Conservation (phyloP, 2,329 filamentous ascomycete species). For the Botrytis galanthina region DNA sequence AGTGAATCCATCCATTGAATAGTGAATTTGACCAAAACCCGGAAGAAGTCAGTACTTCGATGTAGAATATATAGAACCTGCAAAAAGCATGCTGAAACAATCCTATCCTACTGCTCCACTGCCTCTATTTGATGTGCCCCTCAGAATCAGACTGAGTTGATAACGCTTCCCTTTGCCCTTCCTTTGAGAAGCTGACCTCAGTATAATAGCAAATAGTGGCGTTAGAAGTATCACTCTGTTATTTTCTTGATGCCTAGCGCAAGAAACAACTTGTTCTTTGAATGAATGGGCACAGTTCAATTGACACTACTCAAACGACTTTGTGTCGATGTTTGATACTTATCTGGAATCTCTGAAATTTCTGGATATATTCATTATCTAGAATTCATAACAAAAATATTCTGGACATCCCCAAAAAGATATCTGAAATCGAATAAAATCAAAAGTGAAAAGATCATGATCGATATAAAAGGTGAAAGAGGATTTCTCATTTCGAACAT, state of each 20-base stretch:
- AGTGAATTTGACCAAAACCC: neutral
- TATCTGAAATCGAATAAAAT: no score
- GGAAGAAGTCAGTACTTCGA: neutral
- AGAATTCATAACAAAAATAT: neutral
- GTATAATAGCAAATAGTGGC: neutral
- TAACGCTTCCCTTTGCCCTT: neutral
- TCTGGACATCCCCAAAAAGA: neutral
- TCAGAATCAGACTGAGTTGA: neutral
- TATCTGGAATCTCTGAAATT: neutral
- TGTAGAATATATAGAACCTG: neutral
- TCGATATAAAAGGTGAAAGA: constrained; percentile 8
- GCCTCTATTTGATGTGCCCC: neutral
- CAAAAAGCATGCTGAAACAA: neutral
- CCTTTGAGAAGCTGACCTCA: neutral
- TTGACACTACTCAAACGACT: no score
- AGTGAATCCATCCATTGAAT: neutral
- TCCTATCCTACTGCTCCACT: neutral
- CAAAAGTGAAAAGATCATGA: neutral
- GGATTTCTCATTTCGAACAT: constrained; percentile 18
- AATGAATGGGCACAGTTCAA: neutral
- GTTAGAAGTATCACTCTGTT: neutral
- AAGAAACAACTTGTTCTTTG: neutral
- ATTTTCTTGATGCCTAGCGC: neutral
- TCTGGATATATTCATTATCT: neutral
- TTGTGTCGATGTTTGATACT: neutral